These are phyloP conservation scores for Picea sitchensis DNA, from an alignment of 75 land plant genomes.

Conservation along the genomic window DNA sequence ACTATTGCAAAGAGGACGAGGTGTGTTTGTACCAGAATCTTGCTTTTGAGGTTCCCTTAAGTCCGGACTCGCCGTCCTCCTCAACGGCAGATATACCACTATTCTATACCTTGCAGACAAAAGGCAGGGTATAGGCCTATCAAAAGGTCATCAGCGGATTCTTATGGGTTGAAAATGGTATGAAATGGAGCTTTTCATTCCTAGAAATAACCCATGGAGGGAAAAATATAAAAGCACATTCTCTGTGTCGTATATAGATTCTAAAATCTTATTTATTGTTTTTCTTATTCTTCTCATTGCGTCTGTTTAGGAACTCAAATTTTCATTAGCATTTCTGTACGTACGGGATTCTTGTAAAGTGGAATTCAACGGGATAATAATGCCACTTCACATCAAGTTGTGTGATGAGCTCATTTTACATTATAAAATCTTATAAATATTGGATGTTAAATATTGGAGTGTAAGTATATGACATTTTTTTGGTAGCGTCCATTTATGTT, in stretches of 20 bases:
- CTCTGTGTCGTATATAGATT: not conserved
- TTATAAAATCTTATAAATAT: not conserved
- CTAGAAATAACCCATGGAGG: not conserved
- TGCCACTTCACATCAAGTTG: not conserved
- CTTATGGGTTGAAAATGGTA: not conserved
- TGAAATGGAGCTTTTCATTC: not conserved
- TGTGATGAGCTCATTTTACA: not conserved
- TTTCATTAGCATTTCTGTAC: not conserved
- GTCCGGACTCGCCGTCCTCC: conserved; percentile 21
- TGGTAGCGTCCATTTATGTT: too few relatives aligned
- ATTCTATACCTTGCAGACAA: conserved; percentile 42
- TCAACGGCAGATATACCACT: conserved; percentile 31
- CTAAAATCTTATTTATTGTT: not conserved
- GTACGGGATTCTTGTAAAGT: not conserved
- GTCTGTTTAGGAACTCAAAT: not conserved
- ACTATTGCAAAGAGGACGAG: conserved; percentile 93
- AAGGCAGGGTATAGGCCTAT: not conserved
- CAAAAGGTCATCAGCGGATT: not conserved
- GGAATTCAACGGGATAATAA: too few relatives aligned
- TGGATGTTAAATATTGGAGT: not conserved
- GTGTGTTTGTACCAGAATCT: conserved; percentile 87
- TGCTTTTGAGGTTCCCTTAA: conserved; percentile 72
- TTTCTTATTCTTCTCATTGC: not conserved
- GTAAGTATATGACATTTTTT: too few relatives aligned
- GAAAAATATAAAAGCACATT: not conserved